These are phyloP conservation scores for Thalia dealbata DNA, from an alignment of 176 grass and related monocot species.

Conservation along the genomic window DNA sequence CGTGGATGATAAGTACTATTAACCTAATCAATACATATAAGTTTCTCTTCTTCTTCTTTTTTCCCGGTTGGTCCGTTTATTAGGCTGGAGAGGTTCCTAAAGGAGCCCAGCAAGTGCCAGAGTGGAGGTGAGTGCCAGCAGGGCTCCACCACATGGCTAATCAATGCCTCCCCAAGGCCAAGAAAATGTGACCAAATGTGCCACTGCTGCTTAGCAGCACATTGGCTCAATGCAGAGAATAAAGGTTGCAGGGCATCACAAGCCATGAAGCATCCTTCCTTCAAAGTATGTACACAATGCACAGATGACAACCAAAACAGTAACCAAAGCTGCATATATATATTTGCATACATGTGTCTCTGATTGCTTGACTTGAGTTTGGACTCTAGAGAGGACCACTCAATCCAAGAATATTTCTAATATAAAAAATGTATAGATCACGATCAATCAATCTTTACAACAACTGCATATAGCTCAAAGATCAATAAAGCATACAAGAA, in stretches of 20 bases:
- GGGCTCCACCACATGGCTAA: background rate
- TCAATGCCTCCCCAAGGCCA: background rate
- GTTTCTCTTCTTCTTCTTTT: too few species aligned
- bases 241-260: background rate
- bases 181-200: background rate
- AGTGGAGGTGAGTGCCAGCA: background rate
- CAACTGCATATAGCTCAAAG: too few species aligned
- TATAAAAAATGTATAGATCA: too few species aligned
- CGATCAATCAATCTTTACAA: too few species aligned
- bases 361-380: background rate
- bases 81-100: too few species aligned
- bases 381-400: background rate
- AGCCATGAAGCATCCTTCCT: background rate
- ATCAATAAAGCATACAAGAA: too few species aligned
- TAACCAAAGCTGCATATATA: too few species aligned
- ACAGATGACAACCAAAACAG: background rate
- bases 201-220: background rate
- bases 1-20: too few species aligned
- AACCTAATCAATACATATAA: too few species aligned
- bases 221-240: background rate
- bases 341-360: too few species aligned
- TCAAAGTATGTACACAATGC: background rate
- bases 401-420: background rate
- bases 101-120: background rate
- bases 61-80: too few species aligned